Evolutionary conservation across 495 filamentous ascomycete genomes (phyloP), one percentile per base, ranked within the genome.

Genomic region (Sordaria brevicollis): DNA sequence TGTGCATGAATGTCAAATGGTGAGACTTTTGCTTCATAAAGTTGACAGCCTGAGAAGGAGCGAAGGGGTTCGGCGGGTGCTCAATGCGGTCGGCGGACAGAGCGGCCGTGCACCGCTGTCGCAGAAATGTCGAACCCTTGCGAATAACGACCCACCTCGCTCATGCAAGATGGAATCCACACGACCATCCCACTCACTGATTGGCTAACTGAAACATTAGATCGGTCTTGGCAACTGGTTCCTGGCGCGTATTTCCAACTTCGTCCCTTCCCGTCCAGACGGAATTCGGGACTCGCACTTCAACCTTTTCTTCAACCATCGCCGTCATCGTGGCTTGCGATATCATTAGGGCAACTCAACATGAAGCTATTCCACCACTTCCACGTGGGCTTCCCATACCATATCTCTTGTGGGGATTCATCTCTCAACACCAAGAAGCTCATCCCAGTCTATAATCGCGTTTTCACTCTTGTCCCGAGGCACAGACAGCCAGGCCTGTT

Each of bases 91-190:
- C 54, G 66, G 21, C 65, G 43, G 43, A 57, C 25, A 25, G 49
- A 31, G n/a, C n/a, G n/a, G n/a, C n/a, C 49, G 49, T 57, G 49
- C 49, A 57, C 49, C 49, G 31, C 70, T 76, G 73, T 79, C 74
- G 76, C 78, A 79, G 77, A 76, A 49, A 68, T 74, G 74, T 68
- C 75, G 75, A 76, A 80, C 77, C 73, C 69, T 68, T 74, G 77
- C 78, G 73, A 79, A 80, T 77, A 77, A 78, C 71, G 72, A 73
- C 74, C 74, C 76, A 70, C 71, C 68, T 72, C 74, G 70, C 68
- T 82, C 80, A 80, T 79, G 80, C 81, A 79, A 62, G 65, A 78
- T 80, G 74, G 75, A 79, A 82, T 82, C 76, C 81, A 79, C 77
- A 73, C 73, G 73, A 41, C 68, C 37, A 73, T 69, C 71, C 43